A percentile compares a stretch with the other conserved stretches of the same genome.
Evolutionary conservation across 495 filamentous ascomycete species (phyloP).

Genomic region (Evernia prunastri): DNA sequence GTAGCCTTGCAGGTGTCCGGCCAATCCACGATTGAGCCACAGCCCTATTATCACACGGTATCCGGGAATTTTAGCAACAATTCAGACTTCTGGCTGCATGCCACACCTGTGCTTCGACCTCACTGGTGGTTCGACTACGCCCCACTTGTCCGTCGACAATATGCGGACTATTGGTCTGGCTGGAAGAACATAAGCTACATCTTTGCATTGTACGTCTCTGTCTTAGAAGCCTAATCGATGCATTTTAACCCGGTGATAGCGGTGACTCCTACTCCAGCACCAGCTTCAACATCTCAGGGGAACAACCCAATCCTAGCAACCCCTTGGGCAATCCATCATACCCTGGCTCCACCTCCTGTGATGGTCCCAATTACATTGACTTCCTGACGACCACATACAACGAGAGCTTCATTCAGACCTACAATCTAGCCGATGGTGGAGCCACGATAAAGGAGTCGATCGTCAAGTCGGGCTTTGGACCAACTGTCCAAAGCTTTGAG

Average conservation of each 20-base stretch:
- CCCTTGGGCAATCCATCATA: constrained; percentile 67
- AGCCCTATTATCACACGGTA: constrained; percentile 19
- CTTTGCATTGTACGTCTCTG: constrained; percentile 24
- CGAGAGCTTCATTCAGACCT: constrained; percentile 44
- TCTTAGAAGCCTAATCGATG: neutral
- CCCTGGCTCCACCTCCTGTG: constrained; percentile 44
- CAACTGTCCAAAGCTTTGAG: constrained; percentile 34
- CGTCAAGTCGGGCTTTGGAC: constrained; percentile 34
- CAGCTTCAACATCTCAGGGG: constrained; percentile 55
- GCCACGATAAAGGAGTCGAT: constrained; percentile 49
- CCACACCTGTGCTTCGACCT: constrained; percentile 17
- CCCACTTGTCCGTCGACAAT: constrained; percentile 3
- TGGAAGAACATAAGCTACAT: constrained; percentile 24
- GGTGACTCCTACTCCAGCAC: constrained; percentile 58
- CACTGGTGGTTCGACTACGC: neutral
- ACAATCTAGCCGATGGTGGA: constrained; percentile 52
- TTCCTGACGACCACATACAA: constrained; percentile 52
- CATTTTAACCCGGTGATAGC: constrained; percentile 32
- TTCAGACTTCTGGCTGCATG: constrained; percentile 18
- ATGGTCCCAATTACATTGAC: constrained; percentile 50
- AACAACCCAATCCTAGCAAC: constrained; percentile 55
- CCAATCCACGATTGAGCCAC: constrained; percentile 2
- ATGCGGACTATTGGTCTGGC: constrained; percentile 18
- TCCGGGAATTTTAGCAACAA: constrained; percentile 8
- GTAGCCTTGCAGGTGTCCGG: neutral